A percentile compares a stretch with the other conserved stretches of the same genome.
phyloP scores from a whole-genome alignment of 2,329 filamentous ascomycete species.

The Beauveria australis region DNA sequence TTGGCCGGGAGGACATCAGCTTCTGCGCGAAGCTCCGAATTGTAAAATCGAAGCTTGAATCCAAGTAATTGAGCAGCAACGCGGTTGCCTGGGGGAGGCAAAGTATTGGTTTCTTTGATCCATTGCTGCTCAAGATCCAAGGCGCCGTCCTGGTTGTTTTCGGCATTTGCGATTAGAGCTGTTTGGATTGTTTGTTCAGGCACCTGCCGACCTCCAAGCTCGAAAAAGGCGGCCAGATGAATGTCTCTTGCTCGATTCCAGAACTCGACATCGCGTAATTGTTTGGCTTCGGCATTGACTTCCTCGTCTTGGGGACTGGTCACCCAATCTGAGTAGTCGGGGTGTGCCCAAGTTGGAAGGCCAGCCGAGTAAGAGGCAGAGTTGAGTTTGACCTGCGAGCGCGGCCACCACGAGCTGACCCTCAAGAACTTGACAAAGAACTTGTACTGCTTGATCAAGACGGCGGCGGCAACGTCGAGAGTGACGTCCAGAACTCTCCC shows the following conservation, averaged over 20 bases:
- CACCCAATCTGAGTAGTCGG: slow-evolving; percentile 55
- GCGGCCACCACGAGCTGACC: slow-evolving; percentile 95
- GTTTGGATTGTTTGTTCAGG: slow-evolving; percentile 48
- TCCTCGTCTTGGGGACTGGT: slow-evolving; percentile 62
- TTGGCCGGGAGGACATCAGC: slow-evolving; percentile 81
- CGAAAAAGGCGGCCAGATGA: slow-evolving; percentile 80
- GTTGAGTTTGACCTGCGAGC: slow-evolving; percentile 39
- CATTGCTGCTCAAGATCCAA: slow-evolving; percentile 58
- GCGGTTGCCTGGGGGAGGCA: slow-evolving; percentile 78
- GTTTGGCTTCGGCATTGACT: slow-evolving; percentile 46
- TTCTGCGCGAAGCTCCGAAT: slow-evolving; percentile 66
- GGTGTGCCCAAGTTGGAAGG: slow-evolving; percentile 79
- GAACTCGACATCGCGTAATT: slow-evolving; percentile 64
- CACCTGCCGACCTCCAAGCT: slow-evolving; percentile 67
- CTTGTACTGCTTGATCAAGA: slow-evolving; percentile 82
- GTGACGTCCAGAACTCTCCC: slow-evolving; percentile 91
- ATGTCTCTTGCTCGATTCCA: slow-evolving; percentile 72
- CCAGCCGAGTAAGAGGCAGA: slow-evolving; percentile 47
- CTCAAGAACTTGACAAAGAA: slow-evolving; percentile 93
- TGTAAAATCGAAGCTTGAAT: slow-evolving; percentile 95
- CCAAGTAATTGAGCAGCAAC: slow-evolving; percentile 91
- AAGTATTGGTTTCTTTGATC: slow-evolving; percentile 71
- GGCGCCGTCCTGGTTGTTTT: slow-evolving; percentile 32
- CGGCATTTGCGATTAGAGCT: slow-evolving; percentile 29
- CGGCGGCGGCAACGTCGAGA: slow-evolving; percentile 87